Conservation (phyloP, 257 asterid genomes). For the Solanum pimpinellifolium region DNA sequence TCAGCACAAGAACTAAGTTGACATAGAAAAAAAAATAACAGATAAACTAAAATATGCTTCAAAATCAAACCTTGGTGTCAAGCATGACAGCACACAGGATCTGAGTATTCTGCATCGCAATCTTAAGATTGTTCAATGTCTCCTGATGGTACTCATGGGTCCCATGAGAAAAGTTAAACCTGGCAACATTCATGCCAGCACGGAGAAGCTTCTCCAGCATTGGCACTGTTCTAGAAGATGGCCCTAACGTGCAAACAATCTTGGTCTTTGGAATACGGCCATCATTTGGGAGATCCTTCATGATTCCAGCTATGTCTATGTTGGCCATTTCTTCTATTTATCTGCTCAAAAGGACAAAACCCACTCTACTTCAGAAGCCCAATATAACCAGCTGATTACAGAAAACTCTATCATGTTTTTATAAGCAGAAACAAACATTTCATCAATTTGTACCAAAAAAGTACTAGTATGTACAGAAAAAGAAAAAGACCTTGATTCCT, state of each 20-base stretch:
- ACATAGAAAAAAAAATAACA: not conserved
- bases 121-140: slow-evolving; percentile 49
- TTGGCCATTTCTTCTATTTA: slow-evolving; percentile 31
- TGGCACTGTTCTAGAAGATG: slow-evolving; percentile 64
- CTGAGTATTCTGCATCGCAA: slow-evolving; percentile 61
- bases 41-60: not conserved
- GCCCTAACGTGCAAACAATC: slow-evolving; percentile 84
- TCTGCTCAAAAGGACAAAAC: not conserved
- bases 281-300: slow-evolving; percentile 39
- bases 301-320: slow-evolving; percentile 50
- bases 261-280: slow-evolving; percentile 68
- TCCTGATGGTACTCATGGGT: slow-evolving; percentile 79
- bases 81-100: slow-evolving; percentile 82
- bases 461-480: not conserved
- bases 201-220: slow-evolving; percentile 74
- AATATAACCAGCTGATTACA: not conserved
- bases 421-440: not conserved
- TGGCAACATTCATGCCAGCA: slow-evolving; percentile 88
- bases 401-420: not conserved
- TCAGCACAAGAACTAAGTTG: not conserved
- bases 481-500: not conserved
- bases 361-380: not conserved
- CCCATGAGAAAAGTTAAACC: slow-evolving; percentile 90
- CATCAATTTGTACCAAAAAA: not conserved
- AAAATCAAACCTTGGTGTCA: slow-evolving; percentile 56